Evolutionary conservation across 345 rosid genomes (phyloP), one percentile per base, ranked within the genome.

Genomic region (Gossypium sturtianum): DNA sequence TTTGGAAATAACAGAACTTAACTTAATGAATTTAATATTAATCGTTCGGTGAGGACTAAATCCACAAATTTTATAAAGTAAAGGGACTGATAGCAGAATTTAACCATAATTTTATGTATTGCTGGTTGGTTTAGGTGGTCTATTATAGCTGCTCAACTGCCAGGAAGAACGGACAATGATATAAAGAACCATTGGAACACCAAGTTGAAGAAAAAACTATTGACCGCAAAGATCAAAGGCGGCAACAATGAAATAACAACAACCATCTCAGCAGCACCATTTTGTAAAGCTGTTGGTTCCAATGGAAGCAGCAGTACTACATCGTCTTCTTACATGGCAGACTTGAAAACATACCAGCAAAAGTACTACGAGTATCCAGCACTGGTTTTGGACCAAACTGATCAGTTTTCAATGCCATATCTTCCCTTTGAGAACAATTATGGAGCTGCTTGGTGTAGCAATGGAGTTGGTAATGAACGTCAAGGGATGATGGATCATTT

Each of bases 111-210:
- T 5, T 34, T 34, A 34, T 5, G 41, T 34, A 34, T 71, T 17
- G 3, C 64, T 34, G 57, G 5, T 69, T 44, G 57, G 29, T 41
- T 73, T 57, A 86, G 89, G 73, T 86, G 89, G 87, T 64, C 89
- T 1, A 9, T 82, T 22, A 86, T 84, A 75, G 84, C 89, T 12
- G 75, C 87, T 45, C 83, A 19, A 15, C 56, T 86, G 2, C 83
- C 83, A 9, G 87, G 89, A 75, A 80, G 89, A 80, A 86, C 87
- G 0, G 87, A 84, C 71, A 86, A 86, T 44, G 87, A 84, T 72
- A 75, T 86, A 34, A 86, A 86, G 64, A 86, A 86, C 52, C 71
- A 86, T 16, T 86, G 89, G 89, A 84, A 84, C 75, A 77, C 87
- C 70, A 86, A 78, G 71, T 48, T 86, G 74, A 86, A 82, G 83